phyloP scores from a whole-genome alignment of 257 asterid species.

The Nicotiana knightiana region DNA sequence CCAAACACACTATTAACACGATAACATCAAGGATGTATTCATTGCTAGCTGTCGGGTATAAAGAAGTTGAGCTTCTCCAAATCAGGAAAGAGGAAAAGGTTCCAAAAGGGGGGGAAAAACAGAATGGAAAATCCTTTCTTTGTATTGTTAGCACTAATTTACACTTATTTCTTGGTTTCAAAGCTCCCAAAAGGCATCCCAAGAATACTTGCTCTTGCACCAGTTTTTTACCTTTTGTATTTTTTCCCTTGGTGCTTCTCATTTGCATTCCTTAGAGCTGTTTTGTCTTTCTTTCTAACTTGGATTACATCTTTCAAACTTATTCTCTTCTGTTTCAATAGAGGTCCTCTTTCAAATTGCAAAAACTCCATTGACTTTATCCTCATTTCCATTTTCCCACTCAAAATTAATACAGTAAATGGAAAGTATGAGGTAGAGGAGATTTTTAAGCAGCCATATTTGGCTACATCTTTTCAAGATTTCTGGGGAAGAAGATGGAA shows the following conservation, averaged over 20 bases:
- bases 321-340: background rate
- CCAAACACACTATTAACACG: too few species aligned
- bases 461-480: background rate
- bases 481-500: constrained; percentile 4
- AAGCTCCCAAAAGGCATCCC: background rate
- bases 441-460: background rate
- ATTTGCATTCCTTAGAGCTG: background rate
- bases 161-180: background rate
- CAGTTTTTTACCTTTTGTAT: background rate
- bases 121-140: background rate
- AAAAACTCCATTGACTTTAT: background rate
- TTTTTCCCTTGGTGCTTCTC: background rate
- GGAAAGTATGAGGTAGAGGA: background rate
- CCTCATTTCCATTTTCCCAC: background rate
- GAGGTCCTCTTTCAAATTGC: background rate
- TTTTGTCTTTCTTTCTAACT: background rate
- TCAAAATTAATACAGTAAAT: background rate
- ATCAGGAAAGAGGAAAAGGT: too few species aligned
- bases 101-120: too few species aligned
- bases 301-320: constrained; percentile 4
- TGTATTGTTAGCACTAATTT: background rate
- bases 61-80: too few species aligned
- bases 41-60: too few species aligned
- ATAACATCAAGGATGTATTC: too few species aligned
- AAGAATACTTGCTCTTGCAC: background rate